These are phyloP conservation scores for Gloeophyllum trabeum DNA, from an alignment of 768 basidiomycete species.

Conservation along the genomic window DNA sequence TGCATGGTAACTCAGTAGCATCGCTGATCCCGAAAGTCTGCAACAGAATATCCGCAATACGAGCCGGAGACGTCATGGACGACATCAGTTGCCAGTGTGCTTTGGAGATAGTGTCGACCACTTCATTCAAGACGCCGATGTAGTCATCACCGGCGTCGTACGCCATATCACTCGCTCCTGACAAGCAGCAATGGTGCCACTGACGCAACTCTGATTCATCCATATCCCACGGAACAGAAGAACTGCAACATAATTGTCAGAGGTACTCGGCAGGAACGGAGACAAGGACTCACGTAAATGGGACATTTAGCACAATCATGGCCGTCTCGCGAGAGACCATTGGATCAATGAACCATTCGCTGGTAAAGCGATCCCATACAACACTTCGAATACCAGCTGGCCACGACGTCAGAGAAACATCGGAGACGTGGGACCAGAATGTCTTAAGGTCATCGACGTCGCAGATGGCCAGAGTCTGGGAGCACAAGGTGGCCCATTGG, in stretches of 20 bases:
- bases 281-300: conserved; percentile 42
- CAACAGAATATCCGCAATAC: conserved; percentile 52
- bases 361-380: conserved; percentile 48
- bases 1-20: conserved; percentile 38
- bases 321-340: conserved; percentile 39
- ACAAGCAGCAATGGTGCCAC: too few relatives aligned
- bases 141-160: conserved; percentile 51
- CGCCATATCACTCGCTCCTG: conserved; percentile 38
- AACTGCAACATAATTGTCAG: conserved; percentile 14
- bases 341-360: conserved; percentile 45
- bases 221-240: conserved; percentile 38
- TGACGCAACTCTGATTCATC: too few relatives aligned
- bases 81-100: conserved; percentile 22
- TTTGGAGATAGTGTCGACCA: conserved; percentile 35
- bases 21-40: conserved; percentile 40
- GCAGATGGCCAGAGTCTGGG: conserved; percentile 38
- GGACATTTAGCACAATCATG: conserved; percentile 49
- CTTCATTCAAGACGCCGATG: conserved; percentile 38
- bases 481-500: conserved; percentile 51
- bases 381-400: conserved; percentile 31
- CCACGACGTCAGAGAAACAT: too few relatives aligned
- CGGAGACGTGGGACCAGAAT: conserved; percentile 48
- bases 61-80: conserved; percentile 28
- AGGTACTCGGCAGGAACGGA: not conserved
- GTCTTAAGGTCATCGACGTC: conserved; percentile 32